Percentiles rank a stretch among this genome's conserved stretches.
These are phyloP conservation scores for Simplicillium aogashimaense DNA, from an alignment of 2,329 filamentous ascomycete species.

Conservation along the genomic window DNA sequence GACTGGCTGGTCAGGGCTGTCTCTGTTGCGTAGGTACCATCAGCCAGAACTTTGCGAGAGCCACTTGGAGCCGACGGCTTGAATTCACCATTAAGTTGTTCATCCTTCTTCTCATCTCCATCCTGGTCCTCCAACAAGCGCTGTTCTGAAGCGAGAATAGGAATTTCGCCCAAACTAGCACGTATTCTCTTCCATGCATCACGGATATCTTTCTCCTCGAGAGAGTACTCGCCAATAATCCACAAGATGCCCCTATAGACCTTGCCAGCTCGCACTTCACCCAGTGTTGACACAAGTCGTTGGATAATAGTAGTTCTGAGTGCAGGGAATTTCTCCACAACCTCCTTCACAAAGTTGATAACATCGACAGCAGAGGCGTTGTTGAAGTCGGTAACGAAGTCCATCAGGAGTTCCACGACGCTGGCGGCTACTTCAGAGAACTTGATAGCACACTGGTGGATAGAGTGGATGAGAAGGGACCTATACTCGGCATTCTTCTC, in stretches of 20 bases:
- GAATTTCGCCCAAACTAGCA: conserved; percentile 89
- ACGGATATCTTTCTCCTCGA: conserved; percentile 87
- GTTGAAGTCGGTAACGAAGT: conserved; percentile 98
- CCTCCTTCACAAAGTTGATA: conserved; percentile 97
- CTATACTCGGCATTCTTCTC: conserved; percentile 97
- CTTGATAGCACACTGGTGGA: conserved; percentile 97
- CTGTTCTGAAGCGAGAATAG: conserved; percentile 91
- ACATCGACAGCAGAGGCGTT: conserved; percentile 95
- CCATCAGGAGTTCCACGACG: conserved; percentile 94
- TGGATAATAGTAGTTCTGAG: conserved; percentile 80
- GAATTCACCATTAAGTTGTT: conserved; percentile 70
- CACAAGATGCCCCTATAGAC: conserved; percentile 94
- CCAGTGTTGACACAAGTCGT: conserved; percentile 79
- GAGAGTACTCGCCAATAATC: conserved; percentile 95
- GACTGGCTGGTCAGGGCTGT: conserved; percentile 91
- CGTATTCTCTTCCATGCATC: conserved; percentile 96
- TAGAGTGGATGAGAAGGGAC: conserved; percentile 89
- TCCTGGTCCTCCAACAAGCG: conserved; percentile 80
- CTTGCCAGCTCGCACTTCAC: conserved; percentile 91
- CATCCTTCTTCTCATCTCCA: conserved; percentile 50
- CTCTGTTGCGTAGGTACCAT: conserved; percentile 96
- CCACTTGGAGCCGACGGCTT: conserved; percentile 70
- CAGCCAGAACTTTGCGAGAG: conserved; percentile 84
- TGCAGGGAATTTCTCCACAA: conserved; percentile 94
- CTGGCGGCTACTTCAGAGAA: conserved; percentile 97